Conservation (phyloP, 2,329 filamentous ascomycete genomes). For the Verruconis gallopava region DNA sequence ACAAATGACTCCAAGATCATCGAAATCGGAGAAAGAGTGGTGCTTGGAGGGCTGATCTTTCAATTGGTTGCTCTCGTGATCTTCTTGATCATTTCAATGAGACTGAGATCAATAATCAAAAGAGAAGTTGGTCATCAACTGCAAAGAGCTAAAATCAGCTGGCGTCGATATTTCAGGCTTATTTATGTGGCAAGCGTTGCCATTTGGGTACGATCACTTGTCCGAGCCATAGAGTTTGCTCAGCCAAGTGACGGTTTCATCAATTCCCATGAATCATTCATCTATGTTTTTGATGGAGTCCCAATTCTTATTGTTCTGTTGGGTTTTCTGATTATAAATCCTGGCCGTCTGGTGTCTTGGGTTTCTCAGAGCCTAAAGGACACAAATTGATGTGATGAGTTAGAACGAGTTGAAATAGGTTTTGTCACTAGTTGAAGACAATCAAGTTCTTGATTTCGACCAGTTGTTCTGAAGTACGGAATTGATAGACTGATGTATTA, state of each 20-base stretch:
- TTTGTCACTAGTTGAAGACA: no score
- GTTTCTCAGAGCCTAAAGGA: no score
- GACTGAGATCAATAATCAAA: background rate
- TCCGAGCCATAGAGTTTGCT: background rate
- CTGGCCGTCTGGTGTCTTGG: no score
- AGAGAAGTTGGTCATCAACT: background rate
- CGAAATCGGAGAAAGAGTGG: background rate
- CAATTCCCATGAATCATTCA: background rate
- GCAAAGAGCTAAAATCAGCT: background rate
- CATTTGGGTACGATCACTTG: background rate
- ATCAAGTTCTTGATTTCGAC: no score
- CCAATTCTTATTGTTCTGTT: background rate
- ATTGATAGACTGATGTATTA: no score
- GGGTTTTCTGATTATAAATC: no score
- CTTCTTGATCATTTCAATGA: background rate
- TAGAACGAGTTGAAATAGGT: no score
- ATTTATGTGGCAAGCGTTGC: background rate
- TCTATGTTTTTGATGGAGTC: background rate
- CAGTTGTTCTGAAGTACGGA: no score
- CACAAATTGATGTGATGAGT: no score
- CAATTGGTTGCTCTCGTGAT: background rate
- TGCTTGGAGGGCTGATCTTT: background rate
- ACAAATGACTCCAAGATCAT: background rate
- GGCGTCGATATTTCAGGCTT: background rate
- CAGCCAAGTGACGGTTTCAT: background rate